Conservation (phyloP, 495 filamentous ascomycete species). For the Aspergillus indologenus region DNA sequence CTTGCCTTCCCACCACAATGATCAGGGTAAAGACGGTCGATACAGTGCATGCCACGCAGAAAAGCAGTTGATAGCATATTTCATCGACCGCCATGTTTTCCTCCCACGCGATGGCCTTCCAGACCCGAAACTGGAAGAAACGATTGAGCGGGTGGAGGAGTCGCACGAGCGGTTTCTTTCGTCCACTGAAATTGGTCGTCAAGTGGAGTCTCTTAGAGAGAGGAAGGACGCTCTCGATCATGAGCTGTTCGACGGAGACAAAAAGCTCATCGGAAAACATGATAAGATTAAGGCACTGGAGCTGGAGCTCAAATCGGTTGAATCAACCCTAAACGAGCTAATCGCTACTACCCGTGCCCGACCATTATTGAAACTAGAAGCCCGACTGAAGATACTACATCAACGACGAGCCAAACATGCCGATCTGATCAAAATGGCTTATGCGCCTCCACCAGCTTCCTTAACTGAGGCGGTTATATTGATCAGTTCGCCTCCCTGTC, state of each 20-base stretch:
- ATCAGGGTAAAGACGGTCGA: conserved; percentile 12
- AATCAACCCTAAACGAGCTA: conserved; percentile 11
- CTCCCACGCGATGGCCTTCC: conserved; percentile 11
- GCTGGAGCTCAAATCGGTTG: conserved; percentile 8
- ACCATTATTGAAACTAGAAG: conserved; percentile 3
- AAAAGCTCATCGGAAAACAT: conserved; percentile 11
- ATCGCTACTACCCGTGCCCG: conserved; percentile 7
- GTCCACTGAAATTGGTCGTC: not conserved
- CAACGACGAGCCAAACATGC: conserved; percentile 5
- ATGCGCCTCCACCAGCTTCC: conserved; percentile 6
- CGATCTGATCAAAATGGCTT: conserved; percentile 4
- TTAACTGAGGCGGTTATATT: conserved; percentile 9
- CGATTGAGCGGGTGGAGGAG: conserved; percentile 1
- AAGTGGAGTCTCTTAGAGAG: conserved; percentile 8
- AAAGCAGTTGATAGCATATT: conserved; percentile 20
- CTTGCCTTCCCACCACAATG: conserved; percentile 1
- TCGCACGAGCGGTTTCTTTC: not conserved
- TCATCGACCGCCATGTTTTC: conserved; percentile 20
- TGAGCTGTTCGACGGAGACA: conserved; percentile 3
- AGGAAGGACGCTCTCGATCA: conserved; percentile 9
- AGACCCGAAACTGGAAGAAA: conserved; percentile 5
- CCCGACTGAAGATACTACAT: conserved; percentile 5
- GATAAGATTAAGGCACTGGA: conserved; percentile 10
- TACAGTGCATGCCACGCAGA: conserved; percentile 19
- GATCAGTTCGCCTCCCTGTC: conserved; percentile 9